Conservation (phyloP, 169 alveolate species). For the Eimeria acervulina region DNA sequence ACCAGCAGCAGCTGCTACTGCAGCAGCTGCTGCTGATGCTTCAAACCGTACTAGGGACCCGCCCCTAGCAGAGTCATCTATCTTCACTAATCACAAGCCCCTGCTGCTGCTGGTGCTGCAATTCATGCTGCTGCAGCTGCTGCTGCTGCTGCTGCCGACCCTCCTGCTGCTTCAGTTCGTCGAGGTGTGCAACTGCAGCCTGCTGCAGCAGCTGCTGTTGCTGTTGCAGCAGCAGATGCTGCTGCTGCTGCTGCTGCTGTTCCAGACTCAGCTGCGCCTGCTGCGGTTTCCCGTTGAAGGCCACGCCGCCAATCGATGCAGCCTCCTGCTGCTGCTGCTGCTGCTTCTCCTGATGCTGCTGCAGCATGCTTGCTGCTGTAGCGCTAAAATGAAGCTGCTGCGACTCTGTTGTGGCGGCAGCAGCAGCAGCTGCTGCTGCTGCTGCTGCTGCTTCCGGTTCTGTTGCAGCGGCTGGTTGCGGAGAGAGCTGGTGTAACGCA, state of each 20-base stretch:
- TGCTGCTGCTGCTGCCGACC: constrained; percentile 61
- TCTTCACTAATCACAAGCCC: neutral
- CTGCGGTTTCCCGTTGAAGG: neutral
- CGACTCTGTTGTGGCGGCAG: neutral
- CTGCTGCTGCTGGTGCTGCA: constrained; percentile 64
- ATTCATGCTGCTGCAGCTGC: constrained; percentile 50
- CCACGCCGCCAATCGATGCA: neutral
- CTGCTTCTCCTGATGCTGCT: constrained; percentile 10
- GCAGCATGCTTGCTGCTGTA: constrained; percentile 28
- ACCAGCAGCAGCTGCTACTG: constrained; percentile 38
- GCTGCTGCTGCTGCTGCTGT: neutral
- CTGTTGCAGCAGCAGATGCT: constrained; percentile 11
- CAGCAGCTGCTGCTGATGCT: constrained; percentile 52
- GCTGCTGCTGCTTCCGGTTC: constrained; percentile 36
- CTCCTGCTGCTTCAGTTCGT: constrained; percentile 13
- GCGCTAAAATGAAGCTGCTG: neutral
- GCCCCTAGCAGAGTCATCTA: neutral
- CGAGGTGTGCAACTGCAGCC: neutral
- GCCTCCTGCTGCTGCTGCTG: constrained; percentile 29
- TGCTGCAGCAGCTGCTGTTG: constrained; percentile 35
- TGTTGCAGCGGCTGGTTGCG: neutral
- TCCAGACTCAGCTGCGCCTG: neutral
- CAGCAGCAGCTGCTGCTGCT: constrained; percentile 18
- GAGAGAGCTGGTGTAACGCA: neutral
- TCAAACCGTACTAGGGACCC: neutral